Base-by-base conservation (phyloP, 805 yeast species). In the Cyberlindnera japonica region DNA sequence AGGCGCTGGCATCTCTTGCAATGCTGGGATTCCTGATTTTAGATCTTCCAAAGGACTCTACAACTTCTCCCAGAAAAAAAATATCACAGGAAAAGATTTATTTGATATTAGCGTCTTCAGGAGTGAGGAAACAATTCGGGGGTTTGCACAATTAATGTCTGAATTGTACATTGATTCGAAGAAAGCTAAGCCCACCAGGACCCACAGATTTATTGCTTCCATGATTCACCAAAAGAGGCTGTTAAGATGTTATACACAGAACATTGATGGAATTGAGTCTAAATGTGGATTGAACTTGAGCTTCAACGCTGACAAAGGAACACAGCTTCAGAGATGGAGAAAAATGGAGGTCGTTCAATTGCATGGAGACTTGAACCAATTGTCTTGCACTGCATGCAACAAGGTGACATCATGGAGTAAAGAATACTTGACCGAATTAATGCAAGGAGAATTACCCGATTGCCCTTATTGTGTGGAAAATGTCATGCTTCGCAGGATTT, bases 21-120 rank as follows among this genome's bases (percentile, higher is more conserved):
- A 85, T 58, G 97, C 98, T 1, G 98, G 99, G 0, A 93, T 91
- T 34, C 99, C 99, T 26, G 98, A 91, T 59, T 90, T 90, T 59
- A 72, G 98, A 41, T 84, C 95, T 4, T 68, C 80, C 9, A 77
- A 83, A 50, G 98, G 98, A 2, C 71, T 90, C 9, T 90, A 91
- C 64, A 79, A 83, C 44, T 58, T 79, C 63, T 16, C 47, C 5
- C 42, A 37, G 28, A 11, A 20, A 12, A 13, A n/a, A 14, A 44
- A 38, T n/a, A 85, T 83, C 23, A 86, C 83, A 55, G 98, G 98
- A 5, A 86, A 87, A 55, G 99, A 91, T 47, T 72, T 91, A 53
- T 91, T 91, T 61, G 99, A 93, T 61, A 77, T 86, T 11, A 80
- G 93, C 1, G 65, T 90, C 32, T 89, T 91, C 61, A 64, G 90